Evolutionary conservation across 495 filamentous ascomycete species (phyloP).

Genomic region (Aspergillus nanangensis): DNA sequence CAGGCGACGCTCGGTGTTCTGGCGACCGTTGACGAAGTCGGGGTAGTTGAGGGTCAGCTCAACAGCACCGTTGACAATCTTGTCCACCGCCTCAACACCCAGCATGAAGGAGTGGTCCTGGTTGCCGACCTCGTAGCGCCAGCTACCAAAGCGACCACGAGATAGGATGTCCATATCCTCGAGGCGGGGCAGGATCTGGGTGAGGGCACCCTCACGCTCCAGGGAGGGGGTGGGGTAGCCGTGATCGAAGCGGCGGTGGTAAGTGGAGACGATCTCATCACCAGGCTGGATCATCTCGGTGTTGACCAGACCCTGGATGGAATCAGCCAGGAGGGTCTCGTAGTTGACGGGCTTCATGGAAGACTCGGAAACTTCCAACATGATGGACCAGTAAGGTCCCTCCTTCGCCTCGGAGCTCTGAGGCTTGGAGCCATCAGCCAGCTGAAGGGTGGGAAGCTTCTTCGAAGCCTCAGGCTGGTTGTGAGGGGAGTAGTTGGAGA

Average conservation of each 20-base stretch:
- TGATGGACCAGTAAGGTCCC: constrained; percentile 99
- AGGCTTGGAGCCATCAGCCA: constrained; percentile 80
- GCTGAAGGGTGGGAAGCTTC: constrained; percentile 82
- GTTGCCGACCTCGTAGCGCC: constrained; percentile 96
- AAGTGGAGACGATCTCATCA: constrained; percentile 97
- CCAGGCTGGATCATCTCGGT: constrained; percentile 86
- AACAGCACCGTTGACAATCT: constrained; percentile 89
- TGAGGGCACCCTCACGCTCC: constrained; percentile 93
- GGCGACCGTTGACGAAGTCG: constrained; percentile 91
- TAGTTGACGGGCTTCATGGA: constrained; percentile 89
- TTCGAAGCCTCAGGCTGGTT: constrained; percentile 83
- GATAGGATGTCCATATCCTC: constrained; percentile 90
- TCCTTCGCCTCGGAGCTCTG: constrained; percentile 60
- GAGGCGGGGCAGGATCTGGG: constrained; percentile 86
- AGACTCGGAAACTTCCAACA: constrained; percentile 97
- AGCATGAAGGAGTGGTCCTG: constrained; percentile 99
- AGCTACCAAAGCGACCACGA: constrained; percentile 95
- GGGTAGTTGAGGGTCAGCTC: constrained; percentile 98
- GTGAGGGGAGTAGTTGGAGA: constrained; percentile 99
- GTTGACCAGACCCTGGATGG: constrained; percentile 94
- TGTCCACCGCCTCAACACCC: constrained; percentile 93
- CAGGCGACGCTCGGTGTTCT: constrained; percentile 85
- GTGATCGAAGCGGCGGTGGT: constrained; percentile 98
- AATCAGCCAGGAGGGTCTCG: constrained; percentile 77
- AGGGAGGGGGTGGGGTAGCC: constrained; percentile 95